These are phyloP conservation scores for Fistulina hepatica DNA, from an alignment of 1,284 basidiomycete species.

Conservation along the genomic window DNA sequence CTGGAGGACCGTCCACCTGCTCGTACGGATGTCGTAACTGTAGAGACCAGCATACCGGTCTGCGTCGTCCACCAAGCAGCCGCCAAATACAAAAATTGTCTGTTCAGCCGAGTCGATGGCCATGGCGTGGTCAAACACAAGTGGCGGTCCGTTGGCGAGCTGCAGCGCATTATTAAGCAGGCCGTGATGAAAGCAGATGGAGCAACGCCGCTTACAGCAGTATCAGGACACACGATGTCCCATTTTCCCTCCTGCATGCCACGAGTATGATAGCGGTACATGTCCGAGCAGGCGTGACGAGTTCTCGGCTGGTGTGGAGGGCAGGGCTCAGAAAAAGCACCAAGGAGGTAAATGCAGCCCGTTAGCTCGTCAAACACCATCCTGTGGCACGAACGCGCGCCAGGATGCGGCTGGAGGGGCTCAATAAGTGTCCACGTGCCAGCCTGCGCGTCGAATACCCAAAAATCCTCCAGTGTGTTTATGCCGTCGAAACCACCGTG, in stretches of 20 bases:
- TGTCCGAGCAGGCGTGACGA: conserved; percentile 42
- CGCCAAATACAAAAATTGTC: conserved; percentile 70
- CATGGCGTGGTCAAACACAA: conserved; percentile 78
- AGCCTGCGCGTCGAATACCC: conserved; percentile 59
- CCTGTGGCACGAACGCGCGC: conserved; percentile 69
- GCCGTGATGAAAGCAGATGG: neutral
- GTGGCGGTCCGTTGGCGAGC: conserved; percentile 58
- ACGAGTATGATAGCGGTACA: conserved; percentile 59
- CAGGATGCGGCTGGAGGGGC: conserved; percentile 38
- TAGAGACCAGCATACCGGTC: conserved; percentile 64
- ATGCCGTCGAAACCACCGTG: conserved; percentile 76
- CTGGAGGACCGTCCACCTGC: conserved; percentile 58
- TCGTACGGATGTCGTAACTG: conserved; percentile 49
- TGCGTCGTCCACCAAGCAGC: conserved; percentile 58
- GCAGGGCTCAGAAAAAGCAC: conserved; percentile 48
- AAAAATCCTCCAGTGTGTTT: conserved; percentile 69
- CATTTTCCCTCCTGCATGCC: conserved; percentile 51
- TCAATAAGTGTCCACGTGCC: conserved; percentile 62
- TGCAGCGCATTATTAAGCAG: conserved; percentile 23
- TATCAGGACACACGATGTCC: conserved; percentile 55
- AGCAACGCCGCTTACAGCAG: conserved; percentile 35
- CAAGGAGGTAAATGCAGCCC: conserved; percentile 64
- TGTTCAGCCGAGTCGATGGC: conserved; percentile 63
- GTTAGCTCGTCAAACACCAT: conserved; percentile 69
- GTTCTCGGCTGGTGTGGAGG: too few relatives aligned